Base-by-base conservation (phyloP, 1,139 yeast genomes). In the Scheffersomyces insectosa region DNA sequence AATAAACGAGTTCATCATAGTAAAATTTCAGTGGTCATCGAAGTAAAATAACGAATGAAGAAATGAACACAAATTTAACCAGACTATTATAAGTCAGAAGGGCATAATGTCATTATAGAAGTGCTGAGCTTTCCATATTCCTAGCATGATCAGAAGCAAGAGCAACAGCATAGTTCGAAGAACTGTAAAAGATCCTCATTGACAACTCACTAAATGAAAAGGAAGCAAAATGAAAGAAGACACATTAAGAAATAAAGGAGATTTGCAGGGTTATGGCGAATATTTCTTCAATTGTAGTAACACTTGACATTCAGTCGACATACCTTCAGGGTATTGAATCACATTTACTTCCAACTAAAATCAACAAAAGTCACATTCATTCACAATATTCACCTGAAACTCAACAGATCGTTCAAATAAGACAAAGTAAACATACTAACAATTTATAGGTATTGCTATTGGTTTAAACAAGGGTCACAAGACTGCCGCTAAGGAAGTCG, bases 401-500 rank as follows among this genome's bases (percentile, higher is more conserved):
- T n/a, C 23, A 12, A 14, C 11, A 14, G 12, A 14, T 37, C 15
- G 35, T 7, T n/a, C 15, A 20, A 20, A 20, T 8, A 20, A 20
- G 6, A 5, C 6, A 6, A 20, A 20, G 25, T 20, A 20, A 13
- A 36, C 32, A 16, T 54, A 61, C 61, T 61, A 59, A 60, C 68
- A 48, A 40, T 41, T 49, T 69, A n/a, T 31, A 86, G 99, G 98
- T 79, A 89, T 93, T 77, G 96, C 97, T 80, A 85, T 85, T 81
- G 99, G 99, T 77, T 80, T 85, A 77, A 93, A 93, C 97, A 91
- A 93, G 82, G 99, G 99, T 78, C 95, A 87, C 95, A 85, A 88
- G 82, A 95, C 89, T 79, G 83, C 89, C 75, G 79, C 90, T 59
- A 88, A 88, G 82, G 90, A 87, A 75, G 89, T 88, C 72, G 86